Evolutionary conservation across 2,329 filamentous ascomycete species (phyloP), one percentile per base, ranked within the genome.

Genomic region (Sporothrix pseudoabietina): DNA sequence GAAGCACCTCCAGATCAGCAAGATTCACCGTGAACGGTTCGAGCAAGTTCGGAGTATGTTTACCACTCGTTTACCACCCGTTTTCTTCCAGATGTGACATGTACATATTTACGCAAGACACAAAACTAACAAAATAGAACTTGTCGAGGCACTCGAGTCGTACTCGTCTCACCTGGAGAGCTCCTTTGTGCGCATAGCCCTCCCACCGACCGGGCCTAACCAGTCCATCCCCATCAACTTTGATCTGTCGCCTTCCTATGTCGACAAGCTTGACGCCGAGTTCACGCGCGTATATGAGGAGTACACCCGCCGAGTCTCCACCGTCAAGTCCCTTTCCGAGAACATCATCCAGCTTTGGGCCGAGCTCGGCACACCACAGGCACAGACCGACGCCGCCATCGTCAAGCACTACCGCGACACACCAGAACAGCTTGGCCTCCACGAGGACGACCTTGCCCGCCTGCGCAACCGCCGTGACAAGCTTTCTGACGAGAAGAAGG

Each of bases 201-300:
- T 99, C 7, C 96, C 96, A 1, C 95, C 95, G 0, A 94, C 92
- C 3, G 89, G 88, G 1, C 89, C 91, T 5, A 92, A 93, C 77
- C 89, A 93, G 63, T 90, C 90, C 14, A 87, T 97, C 54, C 89
- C 94, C 0, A 89, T 94, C 2, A 92, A 87, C 71, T 98, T 99
- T 81, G 94, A 98, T 78, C 89, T 99, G n/a, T 98, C 95, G 0
- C 90, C 93, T 0, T 87, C 91, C 4, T 99, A 98, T 79, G 92
- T 98, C 71, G 89, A 92, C 75, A 90, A 91, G 73, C 88, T 99
- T 26, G 95, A 99, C 80, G 87, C 88, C 71, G 96, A 99, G 82
- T 99, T 98, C 80, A 94, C 93, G 12, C 90, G 94, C 74, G 93
- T 99, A 26, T 98, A 98, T 82, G 94, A 98, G 79, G 97, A 99